These are phyloP conservation scores for Cajanus cajan DNA, from an alignment of 306 rosid species.

Conservation along the genomic window DNA sequence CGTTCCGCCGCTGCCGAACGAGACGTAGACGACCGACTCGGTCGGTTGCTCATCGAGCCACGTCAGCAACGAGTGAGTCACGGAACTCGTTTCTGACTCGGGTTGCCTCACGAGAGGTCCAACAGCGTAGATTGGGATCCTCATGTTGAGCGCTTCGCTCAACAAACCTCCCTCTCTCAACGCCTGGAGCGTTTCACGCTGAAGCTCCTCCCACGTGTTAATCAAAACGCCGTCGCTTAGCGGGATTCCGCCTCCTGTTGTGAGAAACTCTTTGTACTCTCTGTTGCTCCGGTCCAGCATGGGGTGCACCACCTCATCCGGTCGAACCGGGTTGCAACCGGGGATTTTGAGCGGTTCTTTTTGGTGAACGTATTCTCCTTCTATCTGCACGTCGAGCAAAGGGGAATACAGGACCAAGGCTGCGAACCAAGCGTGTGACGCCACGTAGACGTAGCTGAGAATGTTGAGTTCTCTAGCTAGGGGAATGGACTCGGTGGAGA, in stretches of 20 bases:
- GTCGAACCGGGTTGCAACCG: constrained; percentile 35
- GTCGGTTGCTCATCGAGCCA: constrained; percentile 57
- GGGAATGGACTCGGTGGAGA: constrained; percentile 27
- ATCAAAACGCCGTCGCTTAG: constrained; percentile 14
- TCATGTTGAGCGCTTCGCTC: not conserved
- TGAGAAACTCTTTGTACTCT: constrained; percentile 27
- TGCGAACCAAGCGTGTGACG: constrained; percentile 32
- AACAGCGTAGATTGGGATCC: constrained; percentile 38
- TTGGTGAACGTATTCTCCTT: constrained; percentile 40
- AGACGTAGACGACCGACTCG: constrained; percentile 54
- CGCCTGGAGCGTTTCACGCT: not conserved
- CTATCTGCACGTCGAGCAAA: constrained; percentile 2
- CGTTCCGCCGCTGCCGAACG: constrained; percentile 68
- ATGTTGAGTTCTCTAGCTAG: constrained; percentile 37
- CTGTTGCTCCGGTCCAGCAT: constrained; percentile 34
- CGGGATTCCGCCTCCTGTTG: accelerated
- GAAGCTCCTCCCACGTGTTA: constrained; percentile 31
- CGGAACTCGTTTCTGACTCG: not conserved
- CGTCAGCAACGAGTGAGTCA: not conserved
- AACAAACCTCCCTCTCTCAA: not conserved
- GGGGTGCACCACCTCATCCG: constrained; percentile 32
- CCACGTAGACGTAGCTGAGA: constrained; percentile 27
- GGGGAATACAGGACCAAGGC: constrained; percentile 26
- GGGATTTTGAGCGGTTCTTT: constrained; percentile 38
- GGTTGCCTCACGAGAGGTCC: constrained; percentile 50